A percentile compares a stretch with the other conserved stretches of the same genome.
Evolutionary conservation across 305 asterid species (phyloP).

Genomic region (Fraxinus ornus): DNA sequence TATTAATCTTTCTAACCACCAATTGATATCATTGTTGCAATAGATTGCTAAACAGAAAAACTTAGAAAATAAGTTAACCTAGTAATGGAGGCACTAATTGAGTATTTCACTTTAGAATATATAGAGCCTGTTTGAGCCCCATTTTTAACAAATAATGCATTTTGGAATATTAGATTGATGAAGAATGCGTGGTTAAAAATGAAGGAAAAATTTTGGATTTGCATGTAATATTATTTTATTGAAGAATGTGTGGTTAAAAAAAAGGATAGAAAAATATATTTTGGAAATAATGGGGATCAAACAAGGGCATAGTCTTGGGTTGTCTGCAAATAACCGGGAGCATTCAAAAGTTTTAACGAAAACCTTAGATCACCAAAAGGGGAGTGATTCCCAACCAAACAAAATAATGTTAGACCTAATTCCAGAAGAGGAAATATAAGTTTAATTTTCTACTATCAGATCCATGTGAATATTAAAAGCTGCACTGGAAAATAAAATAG

Average conservation of each 20-base stretch:
- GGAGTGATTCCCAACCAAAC: background rate
- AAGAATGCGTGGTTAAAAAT: background rate
- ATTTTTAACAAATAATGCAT: background rate
- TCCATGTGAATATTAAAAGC: background rate
- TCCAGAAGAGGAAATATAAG: constrained; percentile 4
- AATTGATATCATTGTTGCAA: background rate
- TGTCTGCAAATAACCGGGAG: background rate
- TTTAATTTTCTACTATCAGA: background rate
- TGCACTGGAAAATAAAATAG: background rate
- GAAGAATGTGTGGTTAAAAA: background rate
- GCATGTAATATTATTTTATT: background rate
- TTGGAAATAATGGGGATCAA: background rate
- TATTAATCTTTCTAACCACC: background rate
- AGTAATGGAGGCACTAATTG: background rate
- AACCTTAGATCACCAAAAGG: background rate
- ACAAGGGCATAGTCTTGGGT: background rate
- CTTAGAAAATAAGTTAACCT: background rate
- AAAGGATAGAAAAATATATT: too few species aligned
- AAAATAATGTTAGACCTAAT: background rate
- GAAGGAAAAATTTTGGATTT: background rate
- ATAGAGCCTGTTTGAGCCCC: background rate
- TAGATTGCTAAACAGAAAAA: background rate
- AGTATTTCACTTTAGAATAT: background rate
- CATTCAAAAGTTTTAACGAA: background rate
- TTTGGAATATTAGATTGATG: background rate